phyloP scores from a whole-genome alignment of 176 grass and related monocot genomes.

The Zea mays region DNA sequence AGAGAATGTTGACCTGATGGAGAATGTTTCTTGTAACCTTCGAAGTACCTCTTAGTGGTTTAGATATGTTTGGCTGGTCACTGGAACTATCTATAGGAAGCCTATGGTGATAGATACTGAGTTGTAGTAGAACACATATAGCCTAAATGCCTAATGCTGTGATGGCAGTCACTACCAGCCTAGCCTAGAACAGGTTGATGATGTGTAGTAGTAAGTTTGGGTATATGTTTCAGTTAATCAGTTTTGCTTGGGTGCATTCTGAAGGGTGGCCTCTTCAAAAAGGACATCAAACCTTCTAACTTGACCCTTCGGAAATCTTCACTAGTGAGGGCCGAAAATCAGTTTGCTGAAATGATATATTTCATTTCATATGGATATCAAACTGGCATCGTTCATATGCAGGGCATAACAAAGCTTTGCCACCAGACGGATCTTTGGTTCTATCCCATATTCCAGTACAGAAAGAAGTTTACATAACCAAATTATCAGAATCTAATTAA shows the following conservation, averaged over 20 bases:
- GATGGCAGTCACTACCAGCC: conserved; percentile 22
- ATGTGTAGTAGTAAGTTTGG: conserved; percentile 30
- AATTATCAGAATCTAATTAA: conserved; percentile 61
- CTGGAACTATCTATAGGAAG: conserved; percentile 21
- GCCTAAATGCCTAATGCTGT: not conserved
- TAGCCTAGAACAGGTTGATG: conserved; percentile 23
- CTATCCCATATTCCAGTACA: conserved; percentile 41
- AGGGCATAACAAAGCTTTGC: conserved; percentile 29
- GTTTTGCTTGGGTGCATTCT: not conserved
- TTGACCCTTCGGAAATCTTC: not conserved
- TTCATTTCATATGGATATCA: conserved; percentile 29
- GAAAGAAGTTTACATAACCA: conserved; percentile 37
- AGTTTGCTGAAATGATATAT: conserved; percentile 13
- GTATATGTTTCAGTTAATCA: conserved; percentile 43
- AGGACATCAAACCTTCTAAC: not conserved
- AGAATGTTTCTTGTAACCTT: not conserved
- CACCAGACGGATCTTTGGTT: conserved; percentile 9
- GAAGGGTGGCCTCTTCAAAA: not conserved
- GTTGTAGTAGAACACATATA: conserved; percentile 36
- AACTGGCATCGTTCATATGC: conserved; percentile 19
- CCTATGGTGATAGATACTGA: conserved; percentile 2
- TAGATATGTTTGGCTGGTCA: conserved; percentile 21
- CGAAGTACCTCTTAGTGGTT: not conserved
- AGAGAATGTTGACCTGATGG: conserved; percentile 29
- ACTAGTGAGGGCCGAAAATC: not conserved